Conservation (phyloP, 805 yeast genomes). For the Myxozyma neglecta region DNA sequence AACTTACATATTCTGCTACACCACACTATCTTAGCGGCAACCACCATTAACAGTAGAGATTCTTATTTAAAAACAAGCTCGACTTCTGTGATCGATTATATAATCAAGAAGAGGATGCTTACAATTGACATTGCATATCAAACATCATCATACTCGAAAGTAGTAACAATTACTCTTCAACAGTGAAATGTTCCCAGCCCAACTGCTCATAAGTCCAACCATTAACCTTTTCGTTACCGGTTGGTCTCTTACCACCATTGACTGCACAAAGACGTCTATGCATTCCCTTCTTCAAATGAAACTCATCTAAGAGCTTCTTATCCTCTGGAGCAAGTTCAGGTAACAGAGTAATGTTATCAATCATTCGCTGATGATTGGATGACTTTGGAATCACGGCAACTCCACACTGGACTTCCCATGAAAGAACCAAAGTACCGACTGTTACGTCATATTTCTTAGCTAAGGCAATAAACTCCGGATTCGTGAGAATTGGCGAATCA, state of each 20-base stretch:
- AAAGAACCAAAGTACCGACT: conserved; percentile 62
- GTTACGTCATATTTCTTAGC: conserved; percentile 57
- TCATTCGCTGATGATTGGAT: conserved; percentile 63
- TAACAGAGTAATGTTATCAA: conserved; percentile 45
- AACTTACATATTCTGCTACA: too few relatives aligned
- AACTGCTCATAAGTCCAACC: conserved; percentile 29
- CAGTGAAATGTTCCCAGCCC: conserved; percentile 20
- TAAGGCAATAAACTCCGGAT: conserved; percentile 59
- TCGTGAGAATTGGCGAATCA: conserved; percentile 62
- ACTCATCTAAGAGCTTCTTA: not conserved
- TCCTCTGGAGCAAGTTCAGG: conserved; percentile 19
- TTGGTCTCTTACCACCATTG: conserved; percentile 6
- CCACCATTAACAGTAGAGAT: too few relatives aligned
- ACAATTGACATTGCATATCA: too few relatives aligned
- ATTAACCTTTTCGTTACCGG: conserved; percentile 15
- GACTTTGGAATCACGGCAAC: conserved; percentile 63
- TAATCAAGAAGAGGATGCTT: too few relatives aligned
- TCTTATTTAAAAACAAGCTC: too few relatives aligned
- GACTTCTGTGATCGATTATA: too few relatives aligned
- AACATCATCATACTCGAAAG: too few relatives aligned
- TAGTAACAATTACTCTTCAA: not conserved
- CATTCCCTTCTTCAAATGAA: conserved; percentile 21
- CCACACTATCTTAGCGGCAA: too few relatives aligned
- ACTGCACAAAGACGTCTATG: conserved; percentile 19
- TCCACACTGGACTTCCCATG: conserved; percentile 64